Conservation (phyloP, 1,284 basidiomycete genomes). For the Naganishia sp. region DNA sequence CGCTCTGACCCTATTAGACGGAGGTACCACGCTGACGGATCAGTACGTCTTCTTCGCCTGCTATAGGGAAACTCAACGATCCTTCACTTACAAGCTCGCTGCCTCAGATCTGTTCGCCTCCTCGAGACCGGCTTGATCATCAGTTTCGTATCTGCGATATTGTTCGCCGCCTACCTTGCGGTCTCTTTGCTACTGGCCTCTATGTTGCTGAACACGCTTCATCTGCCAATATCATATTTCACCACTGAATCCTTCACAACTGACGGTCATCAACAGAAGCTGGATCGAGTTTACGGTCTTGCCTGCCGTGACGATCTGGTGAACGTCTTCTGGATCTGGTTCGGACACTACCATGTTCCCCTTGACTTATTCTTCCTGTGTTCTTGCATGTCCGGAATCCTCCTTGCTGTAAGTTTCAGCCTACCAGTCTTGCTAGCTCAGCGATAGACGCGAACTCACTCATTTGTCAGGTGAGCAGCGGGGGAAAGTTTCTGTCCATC, state of each 20-base stretch:
- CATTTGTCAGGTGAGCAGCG: too few species aligned
- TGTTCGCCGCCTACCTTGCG: conserved; percentile 3
- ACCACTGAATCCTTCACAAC: background rate
- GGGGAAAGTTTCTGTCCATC: too few species aligned
- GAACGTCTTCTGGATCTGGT: conserved; percentile 17
- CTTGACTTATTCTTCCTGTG: conserved; percentile 16
- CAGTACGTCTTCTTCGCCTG: background rate
- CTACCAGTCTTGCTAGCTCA: too few species aligned
- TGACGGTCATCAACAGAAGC: conserved; percentile 8
- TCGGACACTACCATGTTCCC: conserved; percentile 18
- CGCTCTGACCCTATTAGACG: background rate
- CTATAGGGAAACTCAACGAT: background rate
- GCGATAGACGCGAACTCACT: too few species aligned
- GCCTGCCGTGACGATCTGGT: conserved; percentile 11
- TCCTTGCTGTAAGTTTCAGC: background rate
- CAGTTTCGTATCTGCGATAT: conserved; percentile 4
- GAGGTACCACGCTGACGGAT: background rate
- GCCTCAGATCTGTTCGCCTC: conserved; percentile 4
- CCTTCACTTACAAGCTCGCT: background rate
- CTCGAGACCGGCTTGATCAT: conserved; percentile 17
- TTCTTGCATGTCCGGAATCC: background rate
- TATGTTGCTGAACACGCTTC: conserved; percentile 10
- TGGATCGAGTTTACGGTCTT: conserved; percentile 14
- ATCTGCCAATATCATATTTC: conserved; percentile 12
- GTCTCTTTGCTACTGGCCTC: conserved; percentile 4